These are phyloP conservation scores for Naematelia aurantialba DNA, from an alignment of 768 basidiomycete genomes.

Conservation along the genomic window DNA sequence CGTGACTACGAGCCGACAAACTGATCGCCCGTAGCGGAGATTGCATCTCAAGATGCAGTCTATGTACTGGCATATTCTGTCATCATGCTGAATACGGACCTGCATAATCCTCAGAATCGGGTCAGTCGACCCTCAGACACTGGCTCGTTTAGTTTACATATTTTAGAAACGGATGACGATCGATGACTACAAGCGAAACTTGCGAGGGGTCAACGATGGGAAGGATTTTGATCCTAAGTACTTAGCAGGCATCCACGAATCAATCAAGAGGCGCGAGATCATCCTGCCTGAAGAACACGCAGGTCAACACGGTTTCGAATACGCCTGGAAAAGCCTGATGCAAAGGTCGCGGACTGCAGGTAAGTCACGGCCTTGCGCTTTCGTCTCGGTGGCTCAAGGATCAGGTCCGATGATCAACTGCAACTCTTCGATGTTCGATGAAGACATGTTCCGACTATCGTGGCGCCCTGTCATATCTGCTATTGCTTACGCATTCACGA, in stretches of 20 bases:
- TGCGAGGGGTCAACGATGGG: constrained; percentile 86
- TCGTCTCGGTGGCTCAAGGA: neutral
- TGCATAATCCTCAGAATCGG: constrained; percentile 87
- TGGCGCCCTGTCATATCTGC: constrained; percentile 94
- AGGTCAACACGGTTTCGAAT: constrained; percentile 94
- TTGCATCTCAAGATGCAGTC: constrained; percentile 85
- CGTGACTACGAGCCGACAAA: neutral
- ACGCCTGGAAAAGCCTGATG: constrained; percentile 96
- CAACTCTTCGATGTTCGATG: constrained; percentile 75
- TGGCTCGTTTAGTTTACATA: neutral
- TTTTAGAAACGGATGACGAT: constrained; percentile 92
- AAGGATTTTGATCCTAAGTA: constrained; percentile 79
- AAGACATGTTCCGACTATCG: constrained; percentile 86
- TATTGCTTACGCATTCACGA: constrained; percentile 91
- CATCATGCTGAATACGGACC: constrained; percentile 97
- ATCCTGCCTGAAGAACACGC: constrained; percentile 97
- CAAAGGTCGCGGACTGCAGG: constrained; percentile 75
- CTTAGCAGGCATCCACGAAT: constrained; percentile 86
- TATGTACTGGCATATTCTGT: constrained; percentile 93
- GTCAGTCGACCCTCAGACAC: constrained; percentile 55
- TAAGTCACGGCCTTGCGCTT: constrained; percentile 44
- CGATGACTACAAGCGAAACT: constrained; percentile 87
- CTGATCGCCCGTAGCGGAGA: constrained; percentile 61
- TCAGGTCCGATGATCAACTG: constrained; percentile 68
- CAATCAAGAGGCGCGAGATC: constrained; percentile 89